These are phyloP conservation scores for Biscutella auriculata DNA, from an alignment of 441 rosid species.

Conservation along the genomic window DNA sequence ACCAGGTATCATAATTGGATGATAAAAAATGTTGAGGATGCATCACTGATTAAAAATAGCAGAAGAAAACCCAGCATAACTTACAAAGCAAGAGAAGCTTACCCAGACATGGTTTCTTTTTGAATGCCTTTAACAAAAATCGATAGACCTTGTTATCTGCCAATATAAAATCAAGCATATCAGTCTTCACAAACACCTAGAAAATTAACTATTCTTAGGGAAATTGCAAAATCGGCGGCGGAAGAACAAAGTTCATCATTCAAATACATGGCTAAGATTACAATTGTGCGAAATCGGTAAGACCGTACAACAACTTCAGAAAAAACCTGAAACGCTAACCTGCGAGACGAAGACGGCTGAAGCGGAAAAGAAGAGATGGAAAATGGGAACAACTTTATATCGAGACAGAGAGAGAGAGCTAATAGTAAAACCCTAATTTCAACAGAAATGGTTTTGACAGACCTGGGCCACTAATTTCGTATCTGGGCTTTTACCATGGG, in stretches of 20 bases:
- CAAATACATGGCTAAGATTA: background rate
- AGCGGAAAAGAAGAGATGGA: background rate
- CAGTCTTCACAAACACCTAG: background rate
- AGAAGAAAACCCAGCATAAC: background rate
- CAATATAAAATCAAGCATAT: background rate
- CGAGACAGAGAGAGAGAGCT: too few relatives aligned
- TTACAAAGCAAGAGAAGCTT: background rate
- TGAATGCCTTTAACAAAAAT: background rate
- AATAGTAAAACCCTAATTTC: conserved; percentile 14
- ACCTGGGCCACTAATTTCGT: background rate
- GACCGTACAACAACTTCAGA: background rate
- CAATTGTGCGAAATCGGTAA: background rate
- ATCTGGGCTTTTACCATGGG: conserved; percentile 3
- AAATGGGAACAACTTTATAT: conserved; percentile 8
- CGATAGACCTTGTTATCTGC: conserved; percentile 6
- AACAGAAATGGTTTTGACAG: background rate
- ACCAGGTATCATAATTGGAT: too few relatives aligned
- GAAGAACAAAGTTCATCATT: background rate
- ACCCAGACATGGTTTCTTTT: conserved; percentile 22
- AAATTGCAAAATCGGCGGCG: background rate
- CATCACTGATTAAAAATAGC: background rate
- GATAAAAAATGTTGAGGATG: too few relatives aligned
- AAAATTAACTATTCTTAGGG: background rate
- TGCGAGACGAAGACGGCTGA: conserved; percentile 20
- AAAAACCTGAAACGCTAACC: conserved; percentile 3